Percentiles rank a stretch among this genome's conserved stretches.
phyloP scores from a whole-genome alignment of 129 eudicot genomes.

The Centaurea solstitialis region DNA sequence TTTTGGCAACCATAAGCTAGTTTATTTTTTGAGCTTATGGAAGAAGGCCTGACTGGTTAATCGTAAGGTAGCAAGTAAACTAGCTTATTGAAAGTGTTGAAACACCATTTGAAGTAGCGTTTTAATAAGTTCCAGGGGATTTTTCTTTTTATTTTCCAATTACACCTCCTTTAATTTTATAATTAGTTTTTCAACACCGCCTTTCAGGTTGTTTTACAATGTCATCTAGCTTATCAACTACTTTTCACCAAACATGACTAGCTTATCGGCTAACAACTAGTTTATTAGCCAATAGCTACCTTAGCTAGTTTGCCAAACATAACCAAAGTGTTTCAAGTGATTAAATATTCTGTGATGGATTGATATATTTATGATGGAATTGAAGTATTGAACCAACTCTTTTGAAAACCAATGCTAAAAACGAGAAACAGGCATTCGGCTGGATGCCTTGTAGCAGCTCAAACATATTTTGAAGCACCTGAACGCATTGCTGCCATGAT shows the following conservation, averaged over 20 bases:
- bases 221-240: background rate
- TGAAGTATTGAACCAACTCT: constrained; percentile 3
- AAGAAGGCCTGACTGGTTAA: background rate
- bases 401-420: background rate
- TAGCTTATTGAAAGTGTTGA: background rate
- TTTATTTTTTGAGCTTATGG: background rate
- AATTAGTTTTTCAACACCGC: background rate
- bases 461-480: constrained; percentile 90
- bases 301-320: background rate
- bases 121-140: background rate
- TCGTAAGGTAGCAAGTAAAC: background rate
- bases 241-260: background rate
- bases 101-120: background rate
- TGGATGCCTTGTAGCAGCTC: constrained; percentile 84
- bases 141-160: background rate
- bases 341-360: background rate
- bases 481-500: constrained; percentile 88
- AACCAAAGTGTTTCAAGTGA: background rate
- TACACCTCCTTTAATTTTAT: background rate
- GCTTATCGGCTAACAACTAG: background rate
- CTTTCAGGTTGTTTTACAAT: background rate
- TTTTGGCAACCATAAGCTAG: background rate
- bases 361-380: background rate
- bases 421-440: constrained; percentile 85
- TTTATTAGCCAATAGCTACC: background rate